These are phyloP conservation scores for Tolypocladium endophyticum DNA, from an alignment of 2,329 filamentous ascomycete species.

Conservation along the genomic window DNA sequence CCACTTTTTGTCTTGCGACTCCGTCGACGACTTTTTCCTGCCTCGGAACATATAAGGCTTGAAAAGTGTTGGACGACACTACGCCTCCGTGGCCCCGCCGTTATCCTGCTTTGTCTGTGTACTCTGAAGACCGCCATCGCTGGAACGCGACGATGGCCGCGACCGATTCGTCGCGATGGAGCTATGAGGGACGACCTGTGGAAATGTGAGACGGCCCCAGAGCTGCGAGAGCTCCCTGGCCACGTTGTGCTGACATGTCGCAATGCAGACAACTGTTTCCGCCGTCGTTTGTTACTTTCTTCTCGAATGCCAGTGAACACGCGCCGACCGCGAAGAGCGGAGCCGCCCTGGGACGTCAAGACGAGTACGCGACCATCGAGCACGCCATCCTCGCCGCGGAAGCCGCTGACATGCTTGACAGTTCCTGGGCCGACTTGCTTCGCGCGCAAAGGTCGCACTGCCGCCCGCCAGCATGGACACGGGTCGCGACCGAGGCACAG, in stretches of 20 bases:
- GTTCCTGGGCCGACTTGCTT: background rate
- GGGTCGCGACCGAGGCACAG: background rate
- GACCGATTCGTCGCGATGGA: background rate
- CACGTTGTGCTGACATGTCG: background rate
- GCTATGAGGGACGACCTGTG: background rate
- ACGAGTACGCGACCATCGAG: background rate
- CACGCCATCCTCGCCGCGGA: background rate
- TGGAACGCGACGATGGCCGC: background rate
- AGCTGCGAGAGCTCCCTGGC: background rate
- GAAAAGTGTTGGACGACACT: background rate
- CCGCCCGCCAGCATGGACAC: background rate
- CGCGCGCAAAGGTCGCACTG: background rate
- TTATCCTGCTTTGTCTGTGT: background rate
- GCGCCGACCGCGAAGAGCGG: background rate
- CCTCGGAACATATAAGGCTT: background rate
- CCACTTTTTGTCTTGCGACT: background rate
- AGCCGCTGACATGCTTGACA: background rate
- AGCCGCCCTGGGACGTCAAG: background rate
- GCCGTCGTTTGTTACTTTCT: background rate
- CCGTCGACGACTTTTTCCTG: background rate
- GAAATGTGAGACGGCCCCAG: background rate
- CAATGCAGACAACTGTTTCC: background rate
- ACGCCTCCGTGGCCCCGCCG: background rate
- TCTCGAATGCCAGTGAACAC: background rate
- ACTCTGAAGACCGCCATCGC: background rate